These are phyloP conservation scores for Rachicladosporium sp. DNA, from an alignment of 2,329 filamentous ascomycete species.

Conservation along the genomic window DNA sequence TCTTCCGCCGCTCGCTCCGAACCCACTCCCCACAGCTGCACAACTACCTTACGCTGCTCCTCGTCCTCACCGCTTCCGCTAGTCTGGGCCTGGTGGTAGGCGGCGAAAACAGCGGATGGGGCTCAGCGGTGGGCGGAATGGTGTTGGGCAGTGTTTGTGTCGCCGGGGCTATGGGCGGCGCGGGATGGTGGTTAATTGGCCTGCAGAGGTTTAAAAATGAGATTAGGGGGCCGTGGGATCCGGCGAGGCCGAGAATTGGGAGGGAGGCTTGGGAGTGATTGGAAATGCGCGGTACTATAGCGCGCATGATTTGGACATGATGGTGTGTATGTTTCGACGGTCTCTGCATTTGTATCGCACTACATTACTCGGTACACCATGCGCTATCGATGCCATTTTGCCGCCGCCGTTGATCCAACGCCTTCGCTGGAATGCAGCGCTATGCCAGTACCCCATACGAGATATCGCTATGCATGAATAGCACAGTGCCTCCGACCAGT, in stretches of 20 bases:
- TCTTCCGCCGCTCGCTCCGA: constrained; percentile 79
- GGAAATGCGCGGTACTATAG: no score
- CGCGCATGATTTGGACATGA: no score
- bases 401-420: no score
- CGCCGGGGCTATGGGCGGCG: constrained; percentile 74
- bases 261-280: constrained; percentile 27
- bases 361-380: no score
- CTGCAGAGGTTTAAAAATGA: constrained; percentile 99
- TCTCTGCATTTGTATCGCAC: not conserved
- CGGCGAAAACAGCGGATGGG: constrained; percentile 35
- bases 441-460: no score
- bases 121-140: constrained; percentile 55
- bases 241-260: constrained; percentile 75
- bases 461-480: no score
- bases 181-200: constrained; percentile 95
- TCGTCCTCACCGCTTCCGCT: constrained; percentile 69
- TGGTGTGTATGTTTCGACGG: not conserved
- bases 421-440: no score
- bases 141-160: constrained; percentile 63
- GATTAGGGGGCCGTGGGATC: constrained; percentile 96
- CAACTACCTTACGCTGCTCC: constrained; percentile 57
- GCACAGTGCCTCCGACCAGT: no score
- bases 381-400: no score
- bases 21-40: constrained; percentile 75
- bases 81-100: constrained; percentile 55